phyloP scores from a whole-genome alignment of 2,329 filamentous ascomycete genomes.

The Alternaria triticina region DNA sequence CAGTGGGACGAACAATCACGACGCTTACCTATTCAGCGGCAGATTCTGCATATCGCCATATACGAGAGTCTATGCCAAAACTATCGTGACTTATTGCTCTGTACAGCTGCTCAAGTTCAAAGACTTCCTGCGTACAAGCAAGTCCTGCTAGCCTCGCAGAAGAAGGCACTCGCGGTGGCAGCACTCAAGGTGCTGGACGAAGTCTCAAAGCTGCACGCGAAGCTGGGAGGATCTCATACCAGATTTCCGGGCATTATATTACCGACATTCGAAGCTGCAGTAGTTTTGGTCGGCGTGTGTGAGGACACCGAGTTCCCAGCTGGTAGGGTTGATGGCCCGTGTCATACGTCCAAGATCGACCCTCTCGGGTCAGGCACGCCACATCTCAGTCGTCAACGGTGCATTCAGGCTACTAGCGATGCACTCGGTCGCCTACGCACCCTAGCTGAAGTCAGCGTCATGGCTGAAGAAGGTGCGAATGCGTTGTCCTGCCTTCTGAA shows the following conservation, averaged over 20 bases:
- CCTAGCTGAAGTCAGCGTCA: not conserved
- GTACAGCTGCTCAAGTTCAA: not conserved
- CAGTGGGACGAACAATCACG: slow-evolving; percentile 10
- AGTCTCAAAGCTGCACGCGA: not conserved
- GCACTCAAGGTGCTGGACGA: not conserved
- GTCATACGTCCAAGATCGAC: not conserved
- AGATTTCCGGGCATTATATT: not conserved
- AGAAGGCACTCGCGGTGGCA: not conserved
- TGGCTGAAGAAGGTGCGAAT: not conserved
- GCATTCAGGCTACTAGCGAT: not conserved
- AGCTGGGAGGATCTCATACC: not conserved
- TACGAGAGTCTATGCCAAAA: not conserved
- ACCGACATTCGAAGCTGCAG: not conserved
- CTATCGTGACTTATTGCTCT: not conserved
- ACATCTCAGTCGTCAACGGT: not conserved
- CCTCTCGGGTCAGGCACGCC: not conserved
- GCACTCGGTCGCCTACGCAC: not conserved
- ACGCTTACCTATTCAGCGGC: slow-evolving; percentile 11
- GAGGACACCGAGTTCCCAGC: not conserved
- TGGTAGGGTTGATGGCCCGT: not conserved
- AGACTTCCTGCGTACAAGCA: not conserved
- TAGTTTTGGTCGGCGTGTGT: not conserved
- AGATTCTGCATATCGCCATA: slow-evolving; percentile 6
- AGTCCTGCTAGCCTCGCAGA: not conserved
- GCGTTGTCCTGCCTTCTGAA: not conserved